Evolutionary conservation across 306 rosid species (phyloP).

Genomic region (Sesbania bispinosa): DNA sequence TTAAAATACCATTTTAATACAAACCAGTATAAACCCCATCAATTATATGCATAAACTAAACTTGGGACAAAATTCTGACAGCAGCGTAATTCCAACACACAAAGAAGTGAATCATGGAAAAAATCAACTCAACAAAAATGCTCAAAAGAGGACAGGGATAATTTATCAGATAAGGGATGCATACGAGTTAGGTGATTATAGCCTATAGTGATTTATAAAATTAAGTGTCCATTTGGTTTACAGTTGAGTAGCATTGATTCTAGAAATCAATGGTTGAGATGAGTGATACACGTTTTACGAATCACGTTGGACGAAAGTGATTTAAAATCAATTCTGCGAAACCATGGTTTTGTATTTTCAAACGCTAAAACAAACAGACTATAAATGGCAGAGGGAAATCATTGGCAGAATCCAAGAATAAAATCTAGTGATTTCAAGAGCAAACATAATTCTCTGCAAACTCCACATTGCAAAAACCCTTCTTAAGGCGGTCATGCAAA

Average conservation of each 20-base stretch:
- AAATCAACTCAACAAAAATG: neutral
- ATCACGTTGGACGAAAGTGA: too few species aligned
- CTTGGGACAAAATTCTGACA: neutral
- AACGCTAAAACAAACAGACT: too few species aligned
- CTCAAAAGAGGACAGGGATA: neutral
- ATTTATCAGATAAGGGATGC: neutral
- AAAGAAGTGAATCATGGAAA: neutral
- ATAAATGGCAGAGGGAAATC: neutral
- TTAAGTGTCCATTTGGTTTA: too few species aligned
- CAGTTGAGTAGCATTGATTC: too few species aligned
- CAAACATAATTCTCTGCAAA: neutral
- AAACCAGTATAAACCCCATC: neutral
- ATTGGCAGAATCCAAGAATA: neutral
- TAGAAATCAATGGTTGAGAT: too few species aligned
- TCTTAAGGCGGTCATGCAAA: neutral
- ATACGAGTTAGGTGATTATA: neutral
- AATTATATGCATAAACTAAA: neutral
- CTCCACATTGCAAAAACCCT: neutral
- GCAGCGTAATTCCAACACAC: neutral
- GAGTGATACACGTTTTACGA: too few species aligned
- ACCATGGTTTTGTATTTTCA: too few species aligned
- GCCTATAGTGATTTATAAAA: neutral
- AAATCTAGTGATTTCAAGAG: neutral
- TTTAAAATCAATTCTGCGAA: too few species aligned
- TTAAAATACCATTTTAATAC: neutral